phyloP scores from a whole-genome alignment of 2,329 filamentous ascomycete genomes.

The Trichothecium sympodiale region DNA sequence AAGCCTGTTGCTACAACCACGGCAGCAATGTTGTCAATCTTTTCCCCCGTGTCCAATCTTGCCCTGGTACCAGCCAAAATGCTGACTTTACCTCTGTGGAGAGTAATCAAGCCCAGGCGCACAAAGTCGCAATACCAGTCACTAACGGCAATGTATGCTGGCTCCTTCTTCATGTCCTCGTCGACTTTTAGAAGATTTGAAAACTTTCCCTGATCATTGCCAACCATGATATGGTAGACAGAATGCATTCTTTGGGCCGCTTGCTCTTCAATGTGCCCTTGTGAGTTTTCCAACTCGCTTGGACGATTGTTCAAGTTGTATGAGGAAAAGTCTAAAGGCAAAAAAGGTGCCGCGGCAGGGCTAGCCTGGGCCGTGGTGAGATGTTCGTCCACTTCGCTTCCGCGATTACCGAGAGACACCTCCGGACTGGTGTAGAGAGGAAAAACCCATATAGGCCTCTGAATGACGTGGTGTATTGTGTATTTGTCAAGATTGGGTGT shows the following conservation, averaged over 20 bases:
- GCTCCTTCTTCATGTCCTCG: slow-evolving; percentile 30
- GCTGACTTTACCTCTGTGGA: slow-evolving; percentile 34
- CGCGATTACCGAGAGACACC: slow-evolving; percentile 17
- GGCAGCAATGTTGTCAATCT: slow-evolving; percentile 47
- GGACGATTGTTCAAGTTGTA: slow-evolving; percentile 59
- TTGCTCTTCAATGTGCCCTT: slow-evolving; percentile 52
- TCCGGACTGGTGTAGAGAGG: slow-evolving; percentile 45
- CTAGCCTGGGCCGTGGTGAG: slow-evolving; percentile 27
- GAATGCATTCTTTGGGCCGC: slow-evolving; percentile 42
- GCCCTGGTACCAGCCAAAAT: slow-evolving; percentile 23
- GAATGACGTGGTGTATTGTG: slow-evolving; percentile 56
- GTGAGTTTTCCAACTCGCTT: slow-evolving; percentile 45
- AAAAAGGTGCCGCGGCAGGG: slow-evolving; percentile 44
- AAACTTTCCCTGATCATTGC: slow-evolving; percentile 43
- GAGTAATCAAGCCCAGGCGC: slow-evolving; percentile 46
- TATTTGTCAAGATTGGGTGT: slow-evolving; percentile 36
- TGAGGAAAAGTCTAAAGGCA: slow-evolving; percentile 62
- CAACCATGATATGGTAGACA: slow-evolving; percentile 35
- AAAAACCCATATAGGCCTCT: slow-evolving; percentile 62
- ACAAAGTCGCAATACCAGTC: slow-evolving; percentile 67
- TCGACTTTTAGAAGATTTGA: slow-evolving; percentile 28
- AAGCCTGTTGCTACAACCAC: slow-evolving; percentile 71
- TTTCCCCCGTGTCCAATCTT: slow-evolving; percentile 15
- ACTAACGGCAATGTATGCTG: slow-evolving; percentile 57
- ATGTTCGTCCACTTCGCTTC: neutral